Evolutionary conservation across 2,329 filamentous ascomycete genomes (phyloP).

Genomic region (Lasiodiplodia hormozganensis): DNA sequence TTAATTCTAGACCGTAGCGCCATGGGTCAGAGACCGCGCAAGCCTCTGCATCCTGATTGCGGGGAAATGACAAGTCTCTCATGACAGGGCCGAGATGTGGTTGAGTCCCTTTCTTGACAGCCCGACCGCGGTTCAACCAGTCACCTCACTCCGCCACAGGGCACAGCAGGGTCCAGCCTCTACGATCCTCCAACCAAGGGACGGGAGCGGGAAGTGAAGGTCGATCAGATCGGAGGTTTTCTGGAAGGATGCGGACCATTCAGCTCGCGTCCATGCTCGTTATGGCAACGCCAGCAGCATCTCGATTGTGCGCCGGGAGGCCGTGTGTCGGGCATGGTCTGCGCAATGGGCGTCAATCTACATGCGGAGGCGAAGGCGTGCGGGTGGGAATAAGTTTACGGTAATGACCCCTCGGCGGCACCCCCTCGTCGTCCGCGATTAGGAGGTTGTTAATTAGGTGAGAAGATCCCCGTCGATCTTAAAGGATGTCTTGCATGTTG

Average conservation of each 20-base stretch:
- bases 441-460: background rate
- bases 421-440: background rate
- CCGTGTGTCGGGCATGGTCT: background rate
- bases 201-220: background rate
- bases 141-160: background rate
- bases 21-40: background rate
- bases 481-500: conserved; percentile 18
- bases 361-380: background rate
- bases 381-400: conserved; percentile 1
- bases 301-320: background rate
- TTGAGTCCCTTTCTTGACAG: background rate
- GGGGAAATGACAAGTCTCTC: background rate
- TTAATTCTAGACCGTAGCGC: background rate
- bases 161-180: conserved; percentile 1
- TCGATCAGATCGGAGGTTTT: background rate
- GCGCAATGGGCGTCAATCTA: conserved; percentile 3
- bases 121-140: background rate
- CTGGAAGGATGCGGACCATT: background rate
- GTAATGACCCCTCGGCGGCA: background rate
- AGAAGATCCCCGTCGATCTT: conserved; percentile 16
- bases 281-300: background rate
- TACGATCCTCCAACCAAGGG: background rate
- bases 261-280: background rate
- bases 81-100: background rate
- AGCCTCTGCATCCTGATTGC: background rate